phyloP scores from a whole-genome alignment of 1,139 yeast species.

The Candida sojae region DNA sequence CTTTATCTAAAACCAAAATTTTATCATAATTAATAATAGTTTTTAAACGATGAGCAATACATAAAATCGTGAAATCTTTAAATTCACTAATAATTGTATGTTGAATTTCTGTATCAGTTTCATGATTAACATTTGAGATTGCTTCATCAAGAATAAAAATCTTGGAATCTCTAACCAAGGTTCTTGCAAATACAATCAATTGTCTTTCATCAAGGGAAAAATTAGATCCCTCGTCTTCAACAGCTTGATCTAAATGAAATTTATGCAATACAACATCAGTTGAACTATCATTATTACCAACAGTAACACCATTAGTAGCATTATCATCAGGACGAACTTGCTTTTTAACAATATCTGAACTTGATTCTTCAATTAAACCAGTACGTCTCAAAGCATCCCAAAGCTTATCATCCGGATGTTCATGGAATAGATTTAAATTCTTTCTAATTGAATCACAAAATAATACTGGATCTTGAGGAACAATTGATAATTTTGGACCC shows the following conservation, averaged over 20 bases:
- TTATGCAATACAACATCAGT: slow-evolving; percentile 26
- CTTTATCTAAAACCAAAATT: slow-evolving; percentile 46
- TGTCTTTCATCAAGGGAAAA: slow-evolving; percentile 42
- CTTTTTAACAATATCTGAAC: slow-evolving; percentile 21
- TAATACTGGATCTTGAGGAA: slow-evolving; percentile 93
- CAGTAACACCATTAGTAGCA: background rate
- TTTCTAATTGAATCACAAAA: slow-evolving; percentile 80
- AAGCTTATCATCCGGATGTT: slow-evolving; percentile 30
- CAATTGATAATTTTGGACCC: slow-evolving; percentile 77
- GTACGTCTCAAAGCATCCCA: slow-evolving; percentile 39
- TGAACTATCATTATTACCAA: slow-evolving; percentile 9
- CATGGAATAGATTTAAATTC: slow-evolving; percentile 69
- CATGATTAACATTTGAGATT: slow-evolving; percentile 45
- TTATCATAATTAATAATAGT: slow-evolving; percentile 39
- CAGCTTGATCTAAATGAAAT: slow-evolving; percentile 40
- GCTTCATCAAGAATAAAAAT: slow-evolving; percentile 45
- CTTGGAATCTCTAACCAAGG: slow-evolving; percentile 40
- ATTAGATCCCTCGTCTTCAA: slow-evolving; percentile 42
- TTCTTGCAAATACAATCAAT: slow-evolving; percentile 42
- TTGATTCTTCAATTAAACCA: slow-evolving; percentile 27
- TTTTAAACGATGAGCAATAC: slow-evolving; percentile 45
- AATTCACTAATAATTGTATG: slow-evolving; percentile 35
- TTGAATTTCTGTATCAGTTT: slow-evolving; percentile 43
- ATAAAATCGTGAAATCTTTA: slow-evolving; percentile 37
- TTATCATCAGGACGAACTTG: slow-evolving; percentile 13